Evolutionary conservation across 2,329 filamentous ascomycete genomes (phyloP).

Genomic region (Arthrobotrys sinensis): DNA sequence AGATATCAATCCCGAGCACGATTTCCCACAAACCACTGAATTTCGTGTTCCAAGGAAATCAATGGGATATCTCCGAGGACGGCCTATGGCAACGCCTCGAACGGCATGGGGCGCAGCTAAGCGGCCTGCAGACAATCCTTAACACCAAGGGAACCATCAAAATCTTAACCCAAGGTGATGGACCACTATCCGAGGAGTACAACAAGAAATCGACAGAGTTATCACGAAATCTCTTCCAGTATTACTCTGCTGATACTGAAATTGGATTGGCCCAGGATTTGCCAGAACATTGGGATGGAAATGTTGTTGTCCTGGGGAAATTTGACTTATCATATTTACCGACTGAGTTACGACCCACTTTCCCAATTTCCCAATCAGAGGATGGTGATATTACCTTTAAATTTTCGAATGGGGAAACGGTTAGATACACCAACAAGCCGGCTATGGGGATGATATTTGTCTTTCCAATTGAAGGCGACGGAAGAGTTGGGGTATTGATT

Average conservation of each 20-base stretch:
- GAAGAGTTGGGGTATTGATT: slow-evolving; percentile 72
- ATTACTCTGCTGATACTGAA: slow-evolving; percentile 72
- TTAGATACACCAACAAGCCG: slow-evolving; percentile 65
- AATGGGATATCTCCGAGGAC: slow-evolving; percentile 12
- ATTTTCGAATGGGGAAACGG: slow-evolving; percentile 55
- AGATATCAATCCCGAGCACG: neutral
- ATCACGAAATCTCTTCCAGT: slow-evolving; percentile 74
- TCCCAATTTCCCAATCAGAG: slow-evolving; percentile 55
- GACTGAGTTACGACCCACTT: slow-evolving; percentile 28
- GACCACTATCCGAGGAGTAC: slow-evolving; percentile 64
- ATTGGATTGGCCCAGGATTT: slow-evolving; percentile 66
- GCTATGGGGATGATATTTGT: slow-evolving; percentile 72
- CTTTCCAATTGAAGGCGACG: slow-evolving; percentile 68
- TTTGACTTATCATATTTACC: slow-evolving; percentile 65
- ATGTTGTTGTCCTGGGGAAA: slow-evolving; percentile 67
- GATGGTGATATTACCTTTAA: slow-evolving; percentile 47
- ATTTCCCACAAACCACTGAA: neutral
- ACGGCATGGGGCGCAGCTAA: slow-evolving; percentile 71
- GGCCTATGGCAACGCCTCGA: slow-evolving; percentile 20
- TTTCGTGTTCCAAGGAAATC: slow-evolving; percentile 3
- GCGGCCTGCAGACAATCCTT: slow-evolving; percentile 72
- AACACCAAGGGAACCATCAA: slow-evolving; percentile 69
- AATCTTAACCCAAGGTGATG: slow-evolving; percentile 66
- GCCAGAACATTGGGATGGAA: slow-evolving; percentile 66
- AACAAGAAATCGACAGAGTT: slow-evolving; percentile 71